Conservation (phyloP, 768 basidiomycete genomes). For the Suillus paluster region DNA sequence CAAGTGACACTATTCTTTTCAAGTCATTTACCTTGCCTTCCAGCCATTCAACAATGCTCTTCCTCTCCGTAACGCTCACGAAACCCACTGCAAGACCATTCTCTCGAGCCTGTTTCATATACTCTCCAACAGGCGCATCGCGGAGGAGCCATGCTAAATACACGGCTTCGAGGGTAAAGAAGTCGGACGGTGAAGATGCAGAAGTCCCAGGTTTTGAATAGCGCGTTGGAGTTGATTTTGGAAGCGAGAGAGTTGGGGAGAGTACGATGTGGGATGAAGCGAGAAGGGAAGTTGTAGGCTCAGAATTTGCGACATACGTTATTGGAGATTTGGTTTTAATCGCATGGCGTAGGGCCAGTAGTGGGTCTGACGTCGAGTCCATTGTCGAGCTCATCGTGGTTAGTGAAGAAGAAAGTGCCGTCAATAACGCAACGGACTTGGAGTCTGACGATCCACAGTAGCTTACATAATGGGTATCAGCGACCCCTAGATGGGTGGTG, state of each 20-base stretch:
- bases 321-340: slow-evolving; percentile 58
- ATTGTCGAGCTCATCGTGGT: slow-evolving; percentile 15
- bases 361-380: slow-evolving; percentile 44
- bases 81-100: slow-evolving; percentile 73
- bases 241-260: slow-evolving; percentile 53
- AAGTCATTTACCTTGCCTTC: slow-evolving; percentile 51
- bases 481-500: neutral
- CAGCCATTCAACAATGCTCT: slow-evolving; percentile 85
- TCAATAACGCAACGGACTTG: neutral
- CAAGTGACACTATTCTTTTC: slow-evolving; percentile 28
- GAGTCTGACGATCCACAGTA: no score
- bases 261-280: slow-evolving; percentile 71
- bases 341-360: slow-evolving; percentile 64
- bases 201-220: slow-evolving; percentile 67
- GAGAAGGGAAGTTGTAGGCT: slow-evolving; percentile 51
- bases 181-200: slow-evolving; percentile 45
- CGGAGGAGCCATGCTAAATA: slow-evolving; percentile 83
- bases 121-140: slow-evolving; percentile 79
- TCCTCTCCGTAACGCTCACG: slow-evolving; percentile 88
- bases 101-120: slow-evolving; percentile 85
- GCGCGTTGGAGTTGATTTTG: slow-evolving; percentile 78
- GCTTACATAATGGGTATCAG: neutral
- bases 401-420: neutral
- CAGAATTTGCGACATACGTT: slow-evolving; percentile 44
- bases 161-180: slow-evolving; percentile 81